Evolutionary conservation across 192 early-diverging fungal genomes (phyloP).

Genomic region (Backusella liffmaniae): DNA sequence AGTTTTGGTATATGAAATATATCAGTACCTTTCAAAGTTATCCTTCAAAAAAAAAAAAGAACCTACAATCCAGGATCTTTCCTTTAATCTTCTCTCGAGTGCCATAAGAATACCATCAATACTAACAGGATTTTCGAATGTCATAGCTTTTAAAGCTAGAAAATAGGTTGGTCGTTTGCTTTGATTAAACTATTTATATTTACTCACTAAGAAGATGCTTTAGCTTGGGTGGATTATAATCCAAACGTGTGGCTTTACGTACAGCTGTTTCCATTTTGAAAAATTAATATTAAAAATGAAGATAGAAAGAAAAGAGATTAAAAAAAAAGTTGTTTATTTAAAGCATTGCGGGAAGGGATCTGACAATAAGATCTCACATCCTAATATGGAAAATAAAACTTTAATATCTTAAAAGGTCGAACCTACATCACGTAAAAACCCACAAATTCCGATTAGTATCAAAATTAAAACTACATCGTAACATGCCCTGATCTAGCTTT

Average conservation of each 20-base stretch:
- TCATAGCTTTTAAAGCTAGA: slow-evolving; percentile 25
- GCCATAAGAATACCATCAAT: slow-evolving; percentile 52
- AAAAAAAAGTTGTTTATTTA: background rate
- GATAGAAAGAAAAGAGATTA: background rate
- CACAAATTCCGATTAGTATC: too few relatives aligned
- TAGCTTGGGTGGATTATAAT: slow-evolving; percentile 91
- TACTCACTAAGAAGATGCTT: slow-evolving; percentile 81
- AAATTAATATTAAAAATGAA: background rate
- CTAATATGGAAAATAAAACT: background rate
- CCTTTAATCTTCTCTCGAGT: slow-evolving; percentile 46
- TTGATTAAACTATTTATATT: background rate
- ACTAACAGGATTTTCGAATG: slow-evolving; percentile 20
- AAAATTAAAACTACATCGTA: too few relatives aligned
- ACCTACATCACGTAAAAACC: background rate
- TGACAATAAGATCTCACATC: background rate
- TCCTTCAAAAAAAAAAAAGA: background rate
- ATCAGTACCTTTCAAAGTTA: background rate
- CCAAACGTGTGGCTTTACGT: slow-evolving; percentile 78
- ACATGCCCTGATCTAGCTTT: too few relatives aligned
- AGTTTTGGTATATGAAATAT: background rate
- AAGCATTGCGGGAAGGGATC: background rate
- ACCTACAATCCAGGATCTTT: slow-evolving; percentile 66
- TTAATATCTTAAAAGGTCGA: background rate
- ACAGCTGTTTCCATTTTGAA: slow-evolving; percentile 52
- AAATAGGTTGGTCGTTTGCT: background rate